Conservation (phyloP, 805 yeast genomes). For the Zygosaccharomyces pseudorouxii region DNA sequence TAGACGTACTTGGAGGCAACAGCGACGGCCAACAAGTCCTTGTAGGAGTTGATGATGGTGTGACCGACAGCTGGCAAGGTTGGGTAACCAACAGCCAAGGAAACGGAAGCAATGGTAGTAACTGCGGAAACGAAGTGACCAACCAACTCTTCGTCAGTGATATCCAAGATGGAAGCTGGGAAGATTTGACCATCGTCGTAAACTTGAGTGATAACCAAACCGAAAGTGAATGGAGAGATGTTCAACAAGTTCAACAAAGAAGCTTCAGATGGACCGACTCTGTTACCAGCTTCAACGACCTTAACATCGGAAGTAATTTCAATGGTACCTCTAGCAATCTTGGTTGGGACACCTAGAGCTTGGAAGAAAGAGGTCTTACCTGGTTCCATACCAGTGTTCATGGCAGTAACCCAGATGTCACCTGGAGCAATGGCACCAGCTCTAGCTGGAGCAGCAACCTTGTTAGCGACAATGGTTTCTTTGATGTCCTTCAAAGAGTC, state of each 20-base stretch:
- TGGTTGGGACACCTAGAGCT: slow-evolving; percentile 99
- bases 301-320: slow-evolving; percentile 96
- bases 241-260: slow-evolving; percentile 97
- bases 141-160: slow-evolving; percentile 95
- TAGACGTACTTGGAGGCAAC: slow-evolving; percentile 98
- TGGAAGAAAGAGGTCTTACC: slow-evolving; percentile 99
- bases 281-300: slow-evolving; percentile 80
- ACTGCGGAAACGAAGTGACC: slow-evolving; percentile 89
- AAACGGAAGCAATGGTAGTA: slow-evolving; percentile 89
- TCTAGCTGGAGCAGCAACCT: slow-evolving; percentile 99
- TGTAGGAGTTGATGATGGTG: slow-evolving; percentile 98
- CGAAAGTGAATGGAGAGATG: slow-evolving; percentile 99
- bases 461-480: slow-evolving; percentile 82
- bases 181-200: slow-evolving; percentile 98
- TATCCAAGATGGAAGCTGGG: slow-evolving; percentile 95
- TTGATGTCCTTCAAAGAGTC: slow-evolving; percentile 86
- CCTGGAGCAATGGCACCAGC: slow-evolving; percentile 99
- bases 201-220: slow-evolving; percentile 94
- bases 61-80: slow-evolving; percentile 99
- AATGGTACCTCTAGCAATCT: slow-evolving; percentile 99
- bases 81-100: slow-evolving; percentile 98
- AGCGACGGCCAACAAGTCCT: slow-evolving; percentile 96
- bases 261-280: slow-evolving; percentile 99
- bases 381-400: slow-evolving; percentile 99
- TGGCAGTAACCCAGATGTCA: slow-evolving; percentile 97